Evolutionary conservation across 2,329 filamentous ascomycete genomes (phyloP).

Genomic region (Chaetomium sp.): DNA sequence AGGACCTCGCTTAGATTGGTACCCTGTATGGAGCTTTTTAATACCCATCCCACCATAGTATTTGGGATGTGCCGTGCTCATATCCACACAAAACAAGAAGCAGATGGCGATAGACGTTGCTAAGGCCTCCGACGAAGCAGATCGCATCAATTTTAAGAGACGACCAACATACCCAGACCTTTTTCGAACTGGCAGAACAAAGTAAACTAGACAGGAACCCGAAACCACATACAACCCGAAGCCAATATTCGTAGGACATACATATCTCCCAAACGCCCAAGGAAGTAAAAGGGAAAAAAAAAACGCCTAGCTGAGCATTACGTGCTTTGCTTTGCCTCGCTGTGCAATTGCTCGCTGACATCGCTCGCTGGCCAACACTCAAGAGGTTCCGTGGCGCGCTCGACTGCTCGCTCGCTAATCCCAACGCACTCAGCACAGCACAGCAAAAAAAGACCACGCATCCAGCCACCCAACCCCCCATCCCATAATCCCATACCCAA

Average conservation of each 20-base stretch:
- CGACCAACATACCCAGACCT: neutral
- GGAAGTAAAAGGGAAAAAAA: neutral
- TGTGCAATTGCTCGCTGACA: neutral
- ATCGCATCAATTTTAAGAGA: neutral
- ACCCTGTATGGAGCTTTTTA: too few relatives aligned
- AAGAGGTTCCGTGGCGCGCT: too few relatives aligned
- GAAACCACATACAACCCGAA: neutral
- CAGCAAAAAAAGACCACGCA: neutral
- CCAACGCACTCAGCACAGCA: neutral
- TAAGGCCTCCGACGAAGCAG: neutral
- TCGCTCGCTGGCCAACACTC: neutral
- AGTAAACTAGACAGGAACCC: neutral
- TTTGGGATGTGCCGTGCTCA: too few relatives aligned
- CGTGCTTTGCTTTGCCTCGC: neutral
- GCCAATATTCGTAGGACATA: neutral
- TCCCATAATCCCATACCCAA: neutral
- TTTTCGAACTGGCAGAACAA: neutral
- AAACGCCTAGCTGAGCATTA: neutral
- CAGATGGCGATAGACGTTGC: neutral
- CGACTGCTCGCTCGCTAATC: too few relatives aligned
- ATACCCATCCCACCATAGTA: too few relatives aligned
- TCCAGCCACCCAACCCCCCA: neutral
- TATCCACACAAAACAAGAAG: neutral
- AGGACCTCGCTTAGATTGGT: too few relatives aligned
- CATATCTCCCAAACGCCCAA: conserved; percentile 7